Evolutionary conservation across 2,329 filamentous ascomycete genomes (phyloP).

Genomic region (Rutstroemia sp.): DNA sequence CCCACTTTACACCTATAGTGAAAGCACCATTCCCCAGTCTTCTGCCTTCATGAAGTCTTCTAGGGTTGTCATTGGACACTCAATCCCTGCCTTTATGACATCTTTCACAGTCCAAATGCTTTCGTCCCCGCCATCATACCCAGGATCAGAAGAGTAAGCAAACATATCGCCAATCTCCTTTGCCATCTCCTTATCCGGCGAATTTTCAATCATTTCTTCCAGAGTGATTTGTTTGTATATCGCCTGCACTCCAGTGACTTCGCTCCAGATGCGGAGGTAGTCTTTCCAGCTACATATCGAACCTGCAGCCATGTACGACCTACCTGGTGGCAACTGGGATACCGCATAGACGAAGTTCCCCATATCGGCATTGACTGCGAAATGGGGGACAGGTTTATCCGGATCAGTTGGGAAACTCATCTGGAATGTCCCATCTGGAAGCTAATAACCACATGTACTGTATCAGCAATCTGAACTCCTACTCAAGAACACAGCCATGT

Average conservation of each 20-base stretch:
- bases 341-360: slow-evolving; percentile 28
- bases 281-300: slow-evolving; percentile 15
- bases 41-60: not conserved
- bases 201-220: slow-evolving; percentile 26
- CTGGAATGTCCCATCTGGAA: slow-evolving; percentile 36
- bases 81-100: slow-evolving; percentile 9
- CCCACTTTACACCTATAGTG: no score
- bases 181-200: slow-evolving; percentile 19
- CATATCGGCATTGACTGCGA: slow-evolving; percentile 38
- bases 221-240: slow-evolving; percentile 14
- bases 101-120: slow-evolving; percentile 18
- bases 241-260: slow-evolving; percentile 10
- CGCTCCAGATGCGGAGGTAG: slow-evolving; percentile 16
- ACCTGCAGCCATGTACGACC: slow-evolving; percentile 16
- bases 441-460: slow-evolving; percentile 19
- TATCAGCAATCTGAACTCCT: not conserved
- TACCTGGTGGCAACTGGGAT: slow-evolving; percentile 21
- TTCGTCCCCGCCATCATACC: slow-evolving; percentile 32
- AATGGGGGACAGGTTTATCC: slow-evolving; percentile 30
- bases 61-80: not conserved
- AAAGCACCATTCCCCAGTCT: not conserved
- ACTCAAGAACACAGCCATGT: not conserved
- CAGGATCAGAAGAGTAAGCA: slow-evolving; percentile 23
- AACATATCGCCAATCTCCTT: slow-evolving; percentile 31
- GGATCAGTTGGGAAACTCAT: slow-evolving; percentile 41